Evolutionary conservation across 2,329 filamentous ascomycete species (phyloP).

Genomic region (Didymellaceae sp.): DNA sequence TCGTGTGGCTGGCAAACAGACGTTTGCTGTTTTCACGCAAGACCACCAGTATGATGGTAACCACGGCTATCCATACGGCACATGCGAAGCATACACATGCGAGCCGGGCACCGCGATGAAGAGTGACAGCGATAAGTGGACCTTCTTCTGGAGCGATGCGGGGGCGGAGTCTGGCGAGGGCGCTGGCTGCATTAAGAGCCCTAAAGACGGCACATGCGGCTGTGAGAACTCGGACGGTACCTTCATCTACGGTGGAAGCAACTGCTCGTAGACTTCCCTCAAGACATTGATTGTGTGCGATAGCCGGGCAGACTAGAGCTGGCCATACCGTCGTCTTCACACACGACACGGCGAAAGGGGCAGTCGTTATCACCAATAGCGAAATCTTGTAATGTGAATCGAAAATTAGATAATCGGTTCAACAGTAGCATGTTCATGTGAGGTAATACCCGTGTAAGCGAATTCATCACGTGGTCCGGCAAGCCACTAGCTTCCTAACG

Average conservation of each 20-base stretch:
- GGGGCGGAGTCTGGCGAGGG: conserved; percentile 30
- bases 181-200: conserved; percentile 37
- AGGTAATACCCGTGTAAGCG: too few species aligned
- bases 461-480: too few species aligned
- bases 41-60: conserved; percentile 55
- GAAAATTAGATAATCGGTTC: too few species aligned
- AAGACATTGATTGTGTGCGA: too few species aligned
- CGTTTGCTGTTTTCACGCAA: conserved; percentile 51
- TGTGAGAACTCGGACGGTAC: conserved; percentile 36
- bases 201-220: conserved; percentile 31
- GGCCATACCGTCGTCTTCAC: too few species aligned
- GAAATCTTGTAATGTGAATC: too few species aligned
- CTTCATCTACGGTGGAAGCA: conserved; percentile 25
- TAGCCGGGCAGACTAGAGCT: too few species aligned
- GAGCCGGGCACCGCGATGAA: conserved; percentile 24
- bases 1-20: conserved; percentile 45
- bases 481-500: too few species aligned
- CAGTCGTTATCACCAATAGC: too few species aligned
- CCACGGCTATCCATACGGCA: conserved; percentile 57
- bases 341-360: too few species aligned
- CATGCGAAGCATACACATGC: conserved; percentile 45
- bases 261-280: conserved; percentile 4
- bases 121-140: conserved; percentile 25
- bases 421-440: too few species aligned
- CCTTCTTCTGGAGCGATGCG: conserved; percentile 32